Evolutionary conservation across 2,329 filamentous ascomycete species (phyloP).

Genomic region (Nannizzia gypsea): DNA sequence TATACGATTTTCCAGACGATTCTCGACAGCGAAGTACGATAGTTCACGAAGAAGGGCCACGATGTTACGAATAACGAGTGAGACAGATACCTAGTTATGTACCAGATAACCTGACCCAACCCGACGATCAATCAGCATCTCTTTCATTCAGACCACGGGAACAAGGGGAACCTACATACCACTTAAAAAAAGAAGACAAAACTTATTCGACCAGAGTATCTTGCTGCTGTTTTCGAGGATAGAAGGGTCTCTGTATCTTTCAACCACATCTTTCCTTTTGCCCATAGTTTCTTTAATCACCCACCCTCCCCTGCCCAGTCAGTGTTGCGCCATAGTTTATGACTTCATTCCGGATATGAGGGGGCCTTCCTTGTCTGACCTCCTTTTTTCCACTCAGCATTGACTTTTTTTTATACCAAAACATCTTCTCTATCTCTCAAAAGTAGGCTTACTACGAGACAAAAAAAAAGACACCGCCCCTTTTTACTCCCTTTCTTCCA

Average conservation of each 20-base stretch:
- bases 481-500: neutral
- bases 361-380: neutral
- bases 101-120: neutral
- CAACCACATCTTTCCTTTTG: neutral
- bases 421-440: neutral
- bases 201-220: neutral
- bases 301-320: neutral
- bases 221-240: conserved; percentile 2
- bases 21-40: conserved; percentile 2
- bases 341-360: neutral
- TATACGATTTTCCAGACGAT: neutral
- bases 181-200: too few species aligned
- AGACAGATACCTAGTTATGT: neutral
- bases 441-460: neutral
- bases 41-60: conserved; percentile 1
- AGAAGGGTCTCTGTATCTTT: neutral
- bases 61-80: conserved; percentile 2
- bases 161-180: neutral
- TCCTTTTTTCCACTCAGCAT: too few species aligned
- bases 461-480: neutral
- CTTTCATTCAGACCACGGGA: neutral
- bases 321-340: neutral
- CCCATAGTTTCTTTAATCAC: neutral
- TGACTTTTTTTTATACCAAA: neutral
- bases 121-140: neutral